A percentile compares a stretch with the other conserved stretches of the same genome.
Evolutionary conservation across 2,329 filamentous ascomycete genomes (phyloP).

Genomic region (Domatiomyces globalis): DNA sequence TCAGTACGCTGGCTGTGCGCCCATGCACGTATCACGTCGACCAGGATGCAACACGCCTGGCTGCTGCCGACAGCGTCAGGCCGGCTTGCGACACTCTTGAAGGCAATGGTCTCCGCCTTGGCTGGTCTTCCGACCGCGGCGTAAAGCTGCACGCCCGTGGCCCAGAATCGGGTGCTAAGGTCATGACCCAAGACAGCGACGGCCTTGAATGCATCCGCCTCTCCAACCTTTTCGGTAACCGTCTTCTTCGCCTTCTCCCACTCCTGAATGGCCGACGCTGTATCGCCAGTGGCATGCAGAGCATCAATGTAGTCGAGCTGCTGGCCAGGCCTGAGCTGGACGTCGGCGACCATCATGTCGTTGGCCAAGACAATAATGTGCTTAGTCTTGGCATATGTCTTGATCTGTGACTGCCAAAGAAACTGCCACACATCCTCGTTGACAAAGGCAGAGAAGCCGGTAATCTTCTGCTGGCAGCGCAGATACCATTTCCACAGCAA

Average conservation of each 20-base stretch:
- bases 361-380: conserved; percentile 49
- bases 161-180: conserved; percentile 27
- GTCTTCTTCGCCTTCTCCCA: conserved; percentile 36
- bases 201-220: not conserved
- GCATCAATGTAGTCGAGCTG: conserved; percentile 55
- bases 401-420: conserved; percentile 48
- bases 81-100: conserved; percentile 25
- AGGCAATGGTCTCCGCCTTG: conserved; percentile 36
- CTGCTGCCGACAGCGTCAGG: conserved; percentile 9
- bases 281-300: conserved; percentile 48
- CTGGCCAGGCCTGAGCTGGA: conserved; percentile 42
- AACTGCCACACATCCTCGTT: conserved; percentile 48
- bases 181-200: not conserved
- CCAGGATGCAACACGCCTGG: conserved; percentile 23
- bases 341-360: conserved; percentile 50
- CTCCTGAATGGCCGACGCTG: conserved; percentile 45
- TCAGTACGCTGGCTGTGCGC: conserved; percentile 38
- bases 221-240: not conserved
- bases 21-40: conserved; percentile 57
- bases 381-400: conserved; percentile 36
- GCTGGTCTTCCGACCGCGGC: conserved; percentile 33
- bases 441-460: conserved; percentile 40
- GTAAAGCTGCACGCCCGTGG: conserved; percentile 38
- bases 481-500: conserved; percentile 38
- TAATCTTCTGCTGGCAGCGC: conserved; percentile 34